Evolutionary conservation across 163 green algal genomes (phyloP), one percentile per base, ranked within the genome.

Genomic region (Chlamydomonas reinhardtii): DNA sequence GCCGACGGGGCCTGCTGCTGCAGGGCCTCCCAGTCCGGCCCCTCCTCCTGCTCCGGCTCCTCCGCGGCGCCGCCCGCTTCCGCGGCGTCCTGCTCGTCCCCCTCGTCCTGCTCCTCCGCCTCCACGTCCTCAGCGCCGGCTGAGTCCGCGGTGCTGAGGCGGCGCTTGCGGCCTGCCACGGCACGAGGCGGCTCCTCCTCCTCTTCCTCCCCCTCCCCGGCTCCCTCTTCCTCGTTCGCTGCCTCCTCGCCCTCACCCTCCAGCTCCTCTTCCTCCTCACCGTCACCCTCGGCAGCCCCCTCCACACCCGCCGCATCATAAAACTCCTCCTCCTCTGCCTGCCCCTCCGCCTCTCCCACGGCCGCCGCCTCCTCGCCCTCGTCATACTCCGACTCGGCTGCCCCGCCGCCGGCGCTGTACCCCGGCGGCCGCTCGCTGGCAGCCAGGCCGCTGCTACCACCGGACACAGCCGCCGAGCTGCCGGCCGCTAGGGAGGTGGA

Each of bases 381-480:
- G 5, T 48, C 39, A 5, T 48, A 5, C 39, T 5, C 43, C n/a
- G 48, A 2, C 34, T 0, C 74, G 32, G 74, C 31, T 27, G 14
- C 62, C 27, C n/a, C 29, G 29, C 25, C 75, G 25, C 52, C 34
- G 29, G 54, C 35, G 32, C 43, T 25, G n/a, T 32, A 20, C 0
- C 32, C 76, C 12, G 29, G 29, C 64, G 17, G 19, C 9, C 9
- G 61, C 17, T 83, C 77, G 48, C 76, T 74, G 29, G 62, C 65
- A 0, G 64, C 76, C 4, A 74, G 76, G 64, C 48, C 48, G 48
- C 76, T 84, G 64, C 76, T 75, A 39, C 39, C 76, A 17, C 20
- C 59, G 43, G 35, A 59, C 35, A n/a, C n/a, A n/a, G 37, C 35
- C 35, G 2, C 35, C 4, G 27, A 22, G n/a, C 15, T 32, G 61